phyloP scores from a whole-genome alignment of 352 stramenopile genomes.

The Phytophthora cactorum region DNA sequence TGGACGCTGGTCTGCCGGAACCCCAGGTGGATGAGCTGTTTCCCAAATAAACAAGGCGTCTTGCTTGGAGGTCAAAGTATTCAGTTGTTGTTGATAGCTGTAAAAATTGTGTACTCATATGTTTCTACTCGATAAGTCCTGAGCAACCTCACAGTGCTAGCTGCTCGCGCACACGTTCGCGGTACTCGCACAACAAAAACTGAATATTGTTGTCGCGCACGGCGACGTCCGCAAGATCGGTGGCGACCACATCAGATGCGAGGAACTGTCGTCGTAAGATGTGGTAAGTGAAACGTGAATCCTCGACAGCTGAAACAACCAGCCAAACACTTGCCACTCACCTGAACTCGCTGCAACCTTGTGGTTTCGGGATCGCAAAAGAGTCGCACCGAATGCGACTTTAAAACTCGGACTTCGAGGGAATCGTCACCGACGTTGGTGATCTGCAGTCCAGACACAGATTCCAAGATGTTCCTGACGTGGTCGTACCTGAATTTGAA shows the following conservation, averaged over 20 bases:
- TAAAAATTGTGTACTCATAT: conserved; percentile 26
- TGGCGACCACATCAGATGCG: conserved; percentile 23
- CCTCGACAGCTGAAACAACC: background rate
- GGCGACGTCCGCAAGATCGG: conserved; percentile 60
- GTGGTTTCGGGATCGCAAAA: conserved; percentile 68
- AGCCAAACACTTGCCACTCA: conserved; percentile 21
- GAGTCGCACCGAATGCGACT: conserved; percentile 58
- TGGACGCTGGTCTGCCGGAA: conserved; percentile 52
- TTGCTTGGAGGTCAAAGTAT: background rate
- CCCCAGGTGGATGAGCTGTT: conserved; percentile 47
- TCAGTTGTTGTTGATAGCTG: conserved; percentile 3
- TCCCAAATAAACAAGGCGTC: conserved; percentile 14
- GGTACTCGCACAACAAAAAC: conserved; percentile 67
- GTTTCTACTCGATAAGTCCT: background rate
- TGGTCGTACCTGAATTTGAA: conserved; percentile 60
- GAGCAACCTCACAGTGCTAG: conserved; percentile 11
- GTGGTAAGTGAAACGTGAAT: conserved; percentile 5
- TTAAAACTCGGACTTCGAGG: conserved; percentile 62
- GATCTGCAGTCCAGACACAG: conserved; percentile 65
- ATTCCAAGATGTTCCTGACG: conserved; percentile 58
- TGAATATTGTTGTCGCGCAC: conserved; percentile 67
- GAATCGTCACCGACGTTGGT: conserved; percentile 60
- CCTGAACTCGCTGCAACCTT: conserved; percentile 62
- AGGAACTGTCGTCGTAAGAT: conserved; percentile 9
- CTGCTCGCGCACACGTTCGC: conserved; percentile 47